Conservation (phyloP, 306 rosid species). For the Benincasa hispida region DNA sequence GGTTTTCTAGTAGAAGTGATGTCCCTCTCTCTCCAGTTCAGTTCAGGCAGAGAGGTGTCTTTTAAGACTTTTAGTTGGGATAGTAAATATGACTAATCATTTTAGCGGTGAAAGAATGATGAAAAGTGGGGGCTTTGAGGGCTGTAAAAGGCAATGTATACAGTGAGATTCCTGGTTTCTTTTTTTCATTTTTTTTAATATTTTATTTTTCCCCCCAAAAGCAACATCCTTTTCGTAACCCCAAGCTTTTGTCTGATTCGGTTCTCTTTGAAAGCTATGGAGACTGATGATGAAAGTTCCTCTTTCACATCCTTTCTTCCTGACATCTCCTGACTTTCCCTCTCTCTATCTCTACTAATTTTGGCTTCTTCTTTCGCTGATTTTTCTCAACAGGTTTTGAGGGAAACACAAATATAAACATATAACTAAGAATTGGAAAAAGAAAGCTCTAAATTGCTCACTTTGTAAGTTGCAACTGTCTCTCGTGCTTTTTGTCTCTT, state of each 20-base stretch:
- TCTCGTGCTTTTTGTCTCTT: constrained; percentile 74
- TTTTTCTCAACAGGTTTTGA: constrained; percentile 19
- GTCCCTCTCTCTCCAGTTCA: constrained; percentile 10
- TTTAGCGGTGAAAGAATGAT: constrained; percentile 58
- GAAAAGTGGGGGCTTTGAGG: constrained; percentile 42
- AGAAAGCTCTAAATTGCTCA: constrained; percentile 19
- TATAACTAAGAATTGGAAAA: constrained; percentile 8
- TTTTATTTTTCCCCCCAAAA: constrained; percentile 17
- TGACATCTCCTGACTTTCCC: constrained; percentile 21
- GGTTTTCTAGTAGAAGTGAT: constrained; percentile 10
- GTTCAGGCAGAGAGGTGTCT: background rate
- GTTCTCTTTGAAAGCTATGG: constrained; percentile 73
- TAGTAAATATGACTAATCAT: constrained; percentile 58
- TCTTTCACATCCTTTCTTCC: constrained; percentile 25
- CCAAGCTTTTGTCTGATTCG: constrained; percentile 79
- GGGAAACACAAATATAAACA: background rate
- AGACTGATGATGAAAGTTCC: constrained; percentile 45
- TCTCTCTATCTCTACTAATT: constrained; percentile 6
- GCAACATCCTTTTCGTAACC: constrained; percentile 28
- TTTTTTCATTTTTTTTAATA: constrained; percentile 18
- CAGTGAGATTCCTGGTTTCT: constrained; percentile 67
- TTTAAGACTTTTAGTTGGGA: constrained; percentile 17
- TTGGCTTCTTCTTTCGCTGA: constrained; percentile 26
- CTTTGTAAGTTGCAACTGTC: constrained; percentile 44
- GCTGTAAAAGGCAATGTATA: constrained; percentile 24